These are phyloP conservation scores for Microdochium trichocladiopsis DNA, from an alignment of 2,329 filamentous ascomycete genomes.

Conservation along the genomic window DNA sequence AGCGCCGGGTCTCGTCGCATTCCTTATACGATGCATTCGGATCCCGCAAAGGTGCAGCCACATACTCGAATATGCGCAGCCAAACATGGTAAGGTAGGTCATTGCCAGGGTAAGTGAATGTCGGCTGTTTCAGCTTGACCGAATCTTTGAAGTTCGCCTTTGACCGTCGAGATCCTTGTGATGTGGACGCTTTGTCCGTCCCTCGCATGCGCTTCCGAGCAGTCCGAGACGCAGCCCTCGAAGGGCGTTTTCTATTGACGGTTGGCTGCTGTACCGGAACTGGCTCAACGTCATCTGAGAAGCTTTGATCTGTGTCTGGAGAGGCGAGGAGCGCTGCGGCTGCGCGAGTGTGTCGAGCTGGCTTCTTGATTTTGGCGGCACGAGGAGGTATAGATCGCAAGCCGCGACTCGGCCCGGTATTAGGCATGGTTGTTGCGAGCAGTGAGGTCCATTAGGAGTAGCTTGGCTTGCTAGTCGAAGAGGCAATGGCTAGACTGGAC, in stretches of 20 bases:
- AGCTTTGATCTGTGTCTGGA: not conserved
- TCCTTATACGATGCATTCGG: slow-evolving; percentile 31
- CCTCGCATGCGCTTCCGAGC: not conserved
- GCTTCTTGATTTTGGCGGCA: slow-evolving; percentile 17
- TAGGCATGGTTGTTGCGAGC: slow-evolving; percentile 9
- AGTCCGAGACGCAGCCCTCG: not conserved
- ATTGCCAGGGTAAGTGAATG: slow-evolving; percentile 48
- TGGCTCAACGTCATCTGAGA: not conserved
- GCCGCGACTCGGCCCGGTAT: slow-evolving; percentile 8
- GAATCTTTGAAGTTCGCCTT: not conserved
- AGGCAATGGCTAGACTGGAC: not conserved
- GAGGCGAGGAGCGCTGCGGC: slow-evolving; percentile 1
- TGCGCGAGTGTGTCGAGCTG: slow-evolving; percentile 1
- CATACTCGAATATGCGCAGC: slow-evolving; percentile 61
- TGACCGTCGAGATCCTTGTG: not conserved
- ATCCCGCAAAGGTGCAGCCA: slow-evolving; percentile 50
- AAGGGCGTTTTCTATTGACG: not conserved
- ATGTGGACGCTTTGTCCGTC: not conserved
- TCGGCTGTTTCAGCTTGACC: slow-evolving; percentile 13
- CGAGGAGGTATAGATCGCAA: slow-evolving; percentile 17
- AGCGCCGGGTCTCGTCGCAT: slow-evolving; percentile 28
- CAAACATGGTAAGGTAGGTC: slow-evolving; percentile 61
- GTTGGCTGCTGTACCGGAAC: not conserved
- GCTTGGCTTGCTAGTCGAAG: not conserved
- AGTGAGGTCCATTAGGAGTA: not conserved